phyloP scores from a whole-genome alignment of 208 protist genomes.

The Naegleria gruberi region DNA sequence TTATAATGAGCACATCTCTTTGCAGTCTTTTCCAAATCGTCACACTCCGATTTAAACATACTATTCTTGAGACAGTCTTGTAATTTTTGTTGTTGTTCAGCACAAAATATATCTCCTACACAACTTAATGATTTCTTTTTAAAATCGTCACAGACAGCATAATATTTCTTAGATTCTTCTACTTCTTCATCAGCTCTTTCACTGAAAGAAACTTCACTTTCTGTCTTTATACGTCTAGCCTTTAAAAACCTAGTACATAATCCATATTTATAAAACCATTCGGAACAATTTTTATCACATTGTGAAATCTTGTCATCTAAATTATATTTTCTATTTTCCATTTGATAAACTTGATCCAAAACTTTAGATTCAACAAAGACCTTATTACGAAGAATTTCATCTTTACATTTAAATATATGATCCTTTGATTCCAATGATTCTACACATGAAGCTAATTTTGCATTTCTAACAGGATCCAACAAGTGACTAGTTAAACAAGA shows the following conservation, averaged over 20 bases:
- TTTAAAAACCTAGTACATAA: background rate
- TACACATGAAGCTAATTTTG: background rate
- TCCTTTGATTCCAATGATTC: background rate
- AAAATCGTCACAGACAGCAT: background rate
- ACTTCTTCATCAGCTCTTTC: background rate
- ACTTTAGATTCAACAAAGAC: background rate
- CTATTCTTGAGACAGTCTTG: background rate
- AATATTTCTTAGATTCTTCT: background rate
- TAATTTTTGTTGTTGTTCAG: background rate
- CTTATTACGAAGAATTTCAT: background rate
- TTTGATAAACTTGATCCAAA: background rate
- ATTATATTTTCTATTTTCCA: conserved; percentile 3
- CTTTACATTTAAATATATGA: conserved; percentile 7
- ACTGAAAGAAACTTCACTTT: background rate
- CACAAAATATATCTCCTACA: background rate
- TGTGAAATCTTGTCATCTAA: background rate
- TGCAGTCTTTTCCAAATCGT: background rate
- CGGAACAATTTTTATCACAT: background rate
- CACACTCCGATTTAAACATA: background rate
- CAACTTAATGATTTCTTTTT: background rate
- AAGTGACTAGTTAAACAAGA: background rate
- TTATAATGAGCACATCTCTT: background rate
- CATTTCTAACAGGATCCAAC: background rate
- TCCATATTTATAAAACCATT: background rate
- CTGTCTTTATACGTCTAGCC: background rate